These are phyloP conservation scores for Pleomassaria siparia DNA, from an alignment of 2,329 filamentous ascomycete species.

Conservation along the genomic window DNA sequence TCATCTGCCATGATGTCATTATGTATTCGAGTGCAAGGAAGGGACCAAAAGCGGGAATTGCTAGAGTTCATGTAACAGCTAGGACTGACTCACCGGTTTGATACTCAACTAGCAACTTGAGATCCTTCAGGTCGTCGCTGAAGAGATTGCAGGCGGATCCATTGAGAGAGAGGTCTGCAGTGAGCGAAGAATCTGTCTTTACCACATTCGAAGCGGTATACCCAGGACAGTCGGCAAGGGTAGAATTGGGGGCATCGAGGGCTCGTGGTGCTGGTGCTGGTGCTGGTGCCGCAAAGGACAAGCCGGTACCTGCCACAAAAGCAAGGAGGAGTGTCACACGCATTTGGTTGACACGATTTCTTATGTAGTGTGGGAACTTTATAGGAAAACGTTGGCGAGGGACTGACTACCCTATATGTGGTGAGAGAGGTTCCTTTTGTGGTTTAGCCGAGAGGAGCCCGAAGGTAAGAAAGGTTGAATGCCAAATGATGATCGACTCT, in stretches of 20 bases:
- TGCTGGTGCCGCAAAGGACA: slow-evolving; percentile 6
- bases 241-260: background rate
- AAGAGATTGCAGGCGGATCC: slow-evolving; percentile 65
- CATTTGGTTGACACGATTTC: slow-evolving; percentile 1
- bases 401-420: no score
- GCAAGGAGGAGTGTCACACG: slow-evolving; percentile 2
- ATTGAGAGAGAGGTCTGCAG: slow-evolving; percentile 69
- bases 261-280: background rate
- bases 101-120: slow-evolving; percentile 63
- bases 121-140: slow-evolving; percentile 57
- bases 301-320: slow-evolving; percentile 3
- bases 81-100: slow-evolving; percentile 53
- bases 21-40: background rate
- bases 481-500: background rate
- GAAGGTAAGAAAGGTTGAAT: background rate
- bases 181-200: slow-evolving; percentile 58
- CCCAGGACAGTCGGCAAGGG: slow-evolving; percentile 58
- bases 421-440: no score
- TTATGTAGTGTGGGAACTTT: background rate
- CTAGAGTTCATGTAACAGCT: slow-evolving; percentile 3
- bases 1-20: slow-evolving; percentile 49
- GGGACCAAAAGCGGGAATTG: background rate
- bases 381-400: no score
- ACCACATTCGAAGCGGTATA: slow-evolving; percentile 66
- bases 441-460: background rate